Percentiles rank a stretch among this genome's conserved stretches.
Evolutionary conservation across 768 basidiomycete genomes (phyloP).

Genomic region (Nidula microcarpa): DNA sequence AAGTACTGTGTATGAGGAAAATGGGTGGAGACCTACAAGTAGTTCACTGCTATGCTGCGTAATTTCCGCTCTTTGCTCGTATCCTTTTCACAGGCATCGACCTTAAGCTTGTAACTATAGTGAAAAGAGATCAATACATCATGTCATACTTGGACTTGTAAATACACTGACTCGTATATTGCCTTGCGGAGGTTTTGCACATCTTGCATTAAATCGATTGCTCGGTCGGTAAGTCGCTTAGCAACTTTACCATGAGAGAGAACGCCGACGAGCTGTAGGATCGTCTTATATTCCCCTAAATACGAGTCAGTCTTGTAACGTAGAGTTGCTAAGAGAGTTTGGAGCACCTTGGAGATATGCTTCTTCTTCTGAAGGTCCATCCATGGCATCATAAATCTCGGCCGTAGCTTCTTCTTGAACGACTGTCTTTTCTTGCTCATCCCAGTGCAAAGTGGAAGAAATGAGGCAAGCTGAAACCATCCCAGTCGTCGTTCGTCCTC

Average conservation of each 20-base stretch:
- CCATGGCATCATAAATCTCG: slow-evolving; percentile 63
- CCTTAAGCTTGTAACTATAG: slow-evolving; percentile 84
- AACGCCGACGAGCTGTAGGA: slow-evolving; percentile 90
- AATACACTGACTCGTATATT: slow-evolving; percentile 77
- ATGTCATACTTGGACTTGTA: no score
- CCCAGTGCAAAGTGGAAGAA: slow-evolving; percentile 67
- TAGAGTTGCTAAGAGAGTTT: not conserved
- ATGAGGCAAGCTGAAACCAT: slow-evolving; percentile 91
- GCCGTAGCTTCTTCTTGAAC: slow-evolving; percentile 29
- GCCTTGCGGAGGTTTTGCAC: slow-evolving; percentile 97
- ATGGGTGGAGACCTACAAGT: slow-evolving; percentile 50
- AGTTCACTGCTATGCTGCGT: slow-evolving; percentile 78
- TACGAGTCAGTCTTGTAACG: not conserved
- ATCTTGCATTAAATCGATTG: slow-evolving; percentile 91
- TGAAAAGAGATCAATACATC: not conserved
- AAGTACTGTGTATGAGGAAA: slow-evolving; percentile 3
- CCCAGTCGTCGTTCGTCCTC: slow-evolving; percentile 90
- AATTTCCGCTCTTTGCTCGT: slow-evolving; percentile 76
- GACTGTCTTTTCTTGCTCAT: slow-evolving; percentile 35
- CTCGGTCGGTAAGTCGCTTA: slow-evolving; percentile 84
- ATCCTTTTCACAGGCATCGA: slow-evolving; percentile 77
- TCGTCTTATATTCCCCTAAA: slow-evolving; percentile 94
- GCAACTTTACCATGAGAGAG: slow-evolving; percentile 90
- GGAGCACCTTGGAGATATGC: slow-evolving; percentile 78
- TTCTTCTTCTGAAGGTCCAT: slow-evolving; percentile 84